A percentile compares a stretch with the other conserved stretches of the same genome.
These are phyloP conservation scores for Fraxinus quadrangulata DNA, from an alignment of 257 asterid species.

Conservation along the genomic window DNA sequence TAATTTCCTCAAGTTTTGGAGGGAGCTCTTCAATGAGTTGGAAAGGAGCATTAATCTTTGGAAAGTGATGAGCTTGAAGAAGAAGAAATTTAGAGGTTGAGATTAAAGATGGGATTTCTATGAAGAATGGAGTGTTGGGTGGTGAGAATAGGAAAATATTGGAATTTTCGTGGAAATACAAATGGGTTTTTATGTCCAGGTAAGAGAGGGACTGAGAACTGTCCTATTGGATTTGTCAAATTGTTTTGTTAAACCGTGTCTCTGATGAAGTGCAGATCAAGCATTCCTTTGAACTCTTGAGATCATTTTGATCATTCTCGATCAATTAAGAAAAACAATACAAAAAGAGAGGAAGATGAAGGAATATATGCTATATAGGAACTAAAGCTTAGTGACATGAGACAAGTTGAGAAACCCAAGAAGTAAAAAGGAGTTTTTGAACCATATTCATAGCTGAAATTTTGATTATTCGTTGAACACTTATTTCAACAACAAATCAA, in stretches of 20 bases:
- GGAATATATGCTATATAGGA: neutral
- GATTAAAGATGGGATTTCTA: constrained; percentile 32
- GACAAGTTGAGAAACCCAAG: neutral
- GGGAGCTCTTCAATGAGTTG: constrained; percentile 44
- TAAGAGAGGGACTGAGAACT: constrained; percentile 2
- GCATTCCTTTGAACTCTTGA: neutral
- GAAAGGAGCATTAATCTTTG: constrained; percentile 33
- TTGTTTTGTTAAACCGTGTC: neutral
- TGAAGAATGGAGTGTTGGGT: constrained; percentile 31
- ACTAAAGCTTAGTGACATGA: neutral
- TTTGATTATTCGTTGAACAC: neutral
- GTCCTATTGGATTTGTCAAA: constrained; percentile 9
- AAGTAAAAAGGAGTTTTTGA: neutral
- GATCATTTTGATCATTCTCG: neutral
- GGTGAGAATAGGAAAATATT: constrained; percentile 27
- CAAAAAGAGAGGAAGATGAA: neutral
- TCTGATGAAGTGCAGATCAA: neutral
- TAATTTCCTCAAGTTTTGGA: constrained; percentile 46
- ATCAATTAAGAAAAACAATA: neutral
- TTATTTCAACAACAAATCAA: neutral
- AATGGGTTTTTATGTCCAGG: constrained; percentile 40
- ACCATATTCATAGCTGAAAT: neutral
- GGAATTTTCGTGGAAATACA: constrained; percentile 53
- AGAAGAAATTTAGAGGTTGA: constrained; percentile 31
- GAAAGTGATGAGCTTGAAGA: constrained; percentile 28